Evolutionary conservation across 805 yeast species (phyloP).

Genomic region (Nakazawaea ernobii): DNA sequence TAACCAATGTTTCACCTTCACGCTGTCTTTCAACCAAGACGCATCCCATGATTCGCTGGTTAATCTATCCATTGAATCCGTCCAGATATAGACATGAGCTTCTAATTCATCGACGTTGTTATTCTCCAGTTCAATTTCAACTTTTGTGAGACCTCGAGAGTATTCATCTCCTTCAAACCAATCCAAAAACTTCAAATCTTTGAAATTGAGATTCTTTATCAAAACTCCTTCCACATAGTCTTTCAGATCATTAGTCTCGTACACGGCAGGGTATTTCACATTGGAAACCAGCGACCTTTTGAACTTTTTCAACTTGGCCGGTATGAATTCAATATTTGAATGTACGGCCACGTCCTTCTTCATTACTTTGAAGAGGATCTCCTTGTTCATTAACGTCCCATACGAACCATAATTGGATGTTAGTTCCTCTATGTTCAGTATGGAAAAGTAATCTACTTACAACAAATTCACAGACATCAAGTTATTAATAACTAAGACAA

Average conservation of each 20-base stretch:
- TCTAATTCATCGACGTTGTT: background rate
- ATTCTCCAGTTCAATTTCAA: constrained; percentile 1
- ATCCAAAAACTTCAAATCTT: constrained; percentile 16
- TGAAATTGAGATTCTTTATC: constrained; percentile 12
- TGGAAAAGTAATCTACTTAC: background rate
- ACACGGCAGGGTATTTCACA: constrained; percentile 16
- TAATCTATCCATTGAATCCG: constrained; percentile 11
- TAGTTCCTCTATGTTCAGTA: background rate
- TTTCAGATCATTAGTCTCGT: background rate
- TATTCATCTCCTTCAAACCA: constrained; percentile 21
- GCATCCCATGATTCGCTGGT: constrained; percentile 17
- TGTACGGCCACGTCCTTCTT: background rate
- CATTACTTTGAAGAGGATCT: constrained; percentile 10
- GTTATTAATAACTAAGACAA: background rate
- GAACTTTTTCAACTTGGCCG: constrained; percentile 14
- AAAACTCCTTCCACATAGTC: constrained; percentile 15
- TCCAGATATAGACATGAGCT: constrained; percentile 16
- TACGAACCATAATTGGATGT: background rate
- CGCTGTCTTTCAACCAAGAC: constrained; percentile 11
- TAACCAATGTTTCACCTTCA: constrained; percentile 16
- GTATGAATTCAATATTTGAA: constrained; percentile 8
- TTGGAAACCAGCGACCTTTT: constrained; percentile 14
- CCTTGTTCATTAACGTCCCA: constrained; percentile 11
- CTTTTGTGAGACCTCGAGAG: constrained; percentile 11
- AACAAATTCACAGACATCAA: constrained; percentile 1